Evolutionary conservation across 305 asterid species (phyloP).

Genomic region (Euphrasia arctica): DNA sequence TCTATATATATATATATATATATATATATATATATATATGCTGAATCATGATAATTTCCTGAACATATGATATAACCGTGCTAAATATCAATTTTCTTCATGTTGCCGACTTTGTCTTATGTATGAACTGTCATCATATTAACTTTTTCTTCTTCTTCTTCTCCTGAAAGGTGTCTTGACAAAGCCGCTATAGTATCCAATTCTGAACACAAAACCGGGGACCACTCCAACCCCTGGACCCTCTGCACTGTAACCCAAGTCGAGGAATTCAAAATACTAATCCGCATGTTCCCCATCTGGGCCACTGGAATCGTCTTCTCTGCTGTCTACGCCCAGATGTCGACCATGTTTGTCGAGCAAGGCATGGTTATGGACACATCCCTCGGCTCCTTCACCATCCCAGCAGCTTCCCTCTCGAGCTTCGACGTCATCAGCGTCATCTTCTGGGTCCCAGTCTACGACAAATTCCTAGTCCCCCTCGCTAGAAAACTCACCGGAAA

Average conservation of each 20-base stretch:
- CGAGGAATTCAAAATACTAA: constrained; percentile 79
- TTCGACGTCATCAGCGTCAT: constrained; percentile 82
- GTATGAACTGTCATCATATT: not conserved
- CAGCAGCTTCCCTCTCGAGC: constrained; percentile 79
- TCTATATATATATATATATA: no score
- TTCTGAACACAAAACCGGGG: constrained; percentile 42
- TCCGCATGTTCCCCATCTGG: constrained; percentile 96
- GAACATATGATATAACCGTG: no score
- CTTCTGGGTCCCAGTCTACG: constrained; percentile 79
- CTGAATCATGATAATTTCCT: no score
- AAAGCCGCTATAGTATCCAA: constrained; percentile 69
- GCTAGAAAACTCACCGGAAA: constrained; percentile 71
- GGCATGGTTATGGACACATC: constrained; percentile 93
- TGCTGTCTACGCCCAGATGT: constrained; percentile 90
- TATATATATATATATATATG: no score
- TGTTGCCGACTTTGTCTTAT: no score
- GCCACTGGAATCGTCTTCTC: constrained; percentile 86
- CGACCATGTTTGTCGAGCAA: constrained; percentile 93
- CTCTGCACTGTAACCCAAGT: constrained; percentile 91
- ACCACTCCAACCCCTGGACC: constrained; percentile 69
- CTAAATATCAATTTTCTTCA: no score
- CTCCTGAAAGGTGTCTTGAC: constrained; percentile 68
- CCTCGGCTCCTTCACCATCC: constrained; percentile 74
- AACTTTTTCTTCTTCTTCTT: constrained; percentile 16
- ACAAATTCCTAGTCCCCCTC: constrained; percentile 64